Base-by-base conservation (phyloP, 2,329 filamentous ascomycete genomes). In the Talaromyces sp. region DNA sequence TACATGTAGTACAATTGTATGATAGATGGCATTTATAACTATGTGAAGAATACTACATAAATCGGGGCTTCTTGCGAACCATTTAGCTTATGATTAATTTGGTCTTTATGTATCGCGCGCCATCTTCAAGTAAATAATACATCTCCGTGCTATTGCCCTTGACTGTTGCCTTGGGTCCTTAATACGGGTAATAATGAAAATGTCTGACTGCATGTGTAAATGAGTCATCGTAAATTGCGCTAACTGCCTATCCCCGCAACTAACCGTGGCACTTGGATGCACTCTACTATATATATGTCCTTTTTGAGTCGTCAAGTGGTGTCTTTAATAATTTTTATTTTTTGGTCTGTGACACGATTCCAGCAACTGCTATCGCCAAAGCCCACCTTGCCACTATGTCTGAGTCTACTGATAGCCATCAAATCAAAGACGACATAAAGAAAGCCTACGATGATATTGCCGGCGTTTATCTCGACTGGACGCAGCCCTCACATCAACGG, bases 401-500 rank as follows among this genome's bases (percentile, higher is more conserved):
- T 27, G 19, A 55, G 41, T 38, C 24, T 11, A 46, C 41, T 55
- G 51, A 29, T 19, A 55, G 14, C 35, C 51, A 55, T 14, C 51
- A 29, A 13, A 50, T 59, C 21, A 59, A 59, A 26, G 58, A 55
- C 11, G 46, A 63, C 50, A 50, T 67, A 57, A 57, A 64, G 62
- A 68, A 66, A 58, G 66, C 66, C 59, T 78, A 78, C 65, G 71
- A 78, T 63, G 63, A 68, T 56, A 74, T 77, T 27, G 71, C 76
- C 13, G 32, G 61, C 19, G 66, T 60, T 51, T 79, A 78, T 61
- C 66, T 75, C 1, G 58, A 69, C 52, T 78, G 76, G 77, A 72
- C 71, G 9, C 35, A 64, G 50, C 58, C 55, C 5, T 64, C 66
- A 13, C 62, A 66, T n/a, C 62, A 68, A 9, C 64, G 69, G 10